phyloP scores from a whole-genome alignment of 1,284 basidiomycete species.

The Ustilago curta region DNA sequence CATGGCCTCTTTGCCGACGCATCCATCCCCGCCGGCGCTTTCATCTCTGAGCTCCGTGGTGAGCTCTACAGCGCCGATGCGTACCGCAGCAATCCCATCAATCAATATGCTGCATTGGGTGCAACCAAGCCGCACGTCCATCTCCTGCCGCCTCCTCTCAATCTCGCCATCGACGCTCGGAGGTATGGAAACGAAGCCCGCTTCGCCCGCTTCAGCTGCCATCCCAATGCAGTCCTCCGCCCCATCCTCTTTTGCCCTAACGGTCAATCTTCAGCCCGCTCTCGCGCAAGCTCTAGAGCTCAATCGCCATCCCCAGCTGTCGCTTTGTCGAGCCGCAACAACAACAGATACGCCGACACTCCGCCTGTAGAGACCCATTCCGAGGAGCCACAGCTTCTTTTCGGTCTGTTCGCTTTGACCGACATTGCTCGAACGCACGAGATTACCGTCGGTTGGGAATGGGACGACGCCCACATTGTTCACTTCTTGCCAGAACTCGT shows the following conservation, averaged over 20 bases:
- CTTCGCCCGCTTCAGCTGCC: conserved; percentile 85
- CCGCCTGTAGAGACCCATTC: conserved; percentile 34
- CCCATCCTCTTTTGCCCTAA: conserved; percentile 76
- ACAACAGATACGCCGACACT: conserved; percentile 49
- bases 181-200: conserved; percentile 80
- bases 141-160: conserved; percentile 81
- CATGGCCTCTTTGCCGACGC: conserved; percentile 70
- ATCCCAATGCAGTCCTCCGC: conserved; percentile 87
- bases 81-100: conserved; percentile 72
- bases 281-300: conserved; percentile 38
- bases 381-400: conserved; percentile 75
- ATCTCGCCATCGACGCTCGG: conserved; percentile 84
- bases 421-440: conserved; percentile 86
- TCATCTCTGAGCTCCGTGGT: conserved; percentile 69
- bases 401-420: conserved; percentile 84
- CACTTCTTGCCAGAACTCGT: conserved; percentile 82
- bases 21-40: conserved; percentile 69
- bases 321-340: conserved; percentile 17
- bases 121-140: conserved; percentile 79
- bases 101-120: conserved; percentile 73
- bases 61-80: conserved; percentile 67
- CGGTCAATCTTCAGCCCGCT: conserved; percentile 31
- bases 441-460: conserved; percentile 92
- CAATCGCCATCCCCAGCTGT: conserved; percentile 25
- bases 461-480: conserved; percentile 91